Evolutionary conservation across 2,329 filamentous ascomycete genomes (phyloP), one percentile per base, ranked within the genome.

Genomic region (Cordyceps cateniannulata): DNA sequence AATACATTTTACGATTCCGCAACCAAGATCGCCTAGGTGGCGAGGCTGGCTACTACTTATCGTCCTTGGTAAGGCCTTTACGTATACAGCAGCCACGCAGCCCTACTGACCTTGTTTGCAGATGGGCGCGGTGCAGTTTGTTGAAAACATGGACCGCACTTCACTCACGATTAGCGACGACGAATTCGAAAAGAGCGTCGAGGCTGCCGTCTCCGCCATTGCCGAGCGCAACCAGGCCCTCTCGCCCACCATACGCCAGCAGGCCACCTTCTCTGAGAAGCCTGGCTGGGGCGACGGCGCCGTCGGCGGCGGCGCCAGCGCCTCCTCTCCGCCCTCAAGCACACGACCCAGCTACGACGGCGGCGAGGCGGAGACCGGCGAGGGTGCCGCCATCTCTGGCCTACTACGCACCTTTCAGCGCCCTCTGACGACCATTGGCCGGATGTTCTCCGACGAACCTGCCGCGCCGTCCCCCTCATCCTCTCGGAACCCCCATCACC

Each of bases 41-140:
- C n/a, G 95, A 99, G 78, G 93, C 95, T 16, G 95, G 95, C 14
- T 99, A 99, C 75, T 99, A 99, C 74, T 84, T 99, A 60, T 98
- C 93, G 35, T 98, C 95, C 8, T 77, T 99, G 66, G 89, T 92
- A 77, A 69, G 82, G 70, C 51, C 27, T 12, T n/a, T 9, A 8
- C 20, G 8, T n/a, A 3, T 45, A n/a, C 49, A 29, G 2, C 20
- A 5, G 20, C 27, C n/a, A 8, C 29, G 16, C 3, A 5, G 10
- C 7, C 27, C 18, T 49, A 20, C 38, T 61, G 38, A 56, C 35
- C 10, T 10, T 47, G 44, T 16, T 6, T 73, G 66, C 63, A 89
- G 82, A 90, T 93, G 87, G 95, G 95, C 58, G 95, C 92, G 44
- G 88, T 99, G 54, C 92, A 96, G 68, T 99, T 99, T 72, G 90